Percentiles rank a stretch among this genome's conserved stretches.
Evolutionary conservation across 257 asterid species (phyloP).

Genomic region (Gentiana dahurica): DNA sequence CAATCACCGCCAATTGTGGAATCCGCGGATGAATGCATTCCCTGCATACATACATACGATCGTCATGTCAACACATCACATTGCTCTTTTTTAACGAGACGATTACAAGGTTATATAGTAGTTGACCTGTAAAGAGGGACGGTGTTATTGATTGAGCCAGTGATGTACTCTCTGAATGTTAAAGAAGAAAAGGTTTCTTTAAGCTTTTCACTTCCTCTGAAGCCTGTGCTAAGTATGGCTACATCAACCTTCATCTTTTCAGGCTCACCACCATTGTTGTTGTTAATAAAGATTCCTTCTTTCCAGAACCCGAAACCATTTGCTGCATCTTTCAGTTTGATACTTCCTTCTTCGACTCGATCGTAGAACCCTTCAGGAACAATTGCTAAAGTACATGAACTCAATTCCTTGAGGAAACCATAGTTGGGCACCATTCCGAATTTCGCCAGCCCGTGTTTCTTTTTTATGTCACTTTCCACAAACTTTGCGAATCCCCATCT

Average conservation of each 20-base stretch:
- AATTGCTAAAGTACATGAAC: slow-evolving; percentile 27
- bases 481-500: slow-evolving; percentile 48
- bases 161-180: slow-evolving; percentile 20
- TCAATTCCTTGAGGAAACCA: slow-evolving; percentile 22
- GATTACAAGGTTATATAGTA: too few relatives aligned
- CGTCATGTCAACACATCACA: too few relatives aligned
- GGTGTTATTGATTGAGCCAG: slow-evolving; percentile 21
- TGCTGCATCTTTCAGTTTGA: slow-evolving; percentile 25
- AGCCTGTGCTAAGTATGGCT: slow-evolving; percentile 53
- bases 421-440: slow-evolving; percentile 41
- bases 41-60: slow-evolving; percentile 17
- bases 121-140: slow-evolving; percentile 44
- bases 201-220: slow-evolving; percentile 49
- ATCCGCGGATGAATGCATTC: slow-evolving; percentile 61
- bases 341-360: slow-evolving; percentile 47
- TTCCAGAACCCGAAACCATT: slow-evolving; percentile 17
- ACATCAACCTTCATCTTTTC: slow-evolving; percentile 31
- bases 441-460: slow-evolving; percentile 38
- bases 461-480: slow-evolving; percentile 33
- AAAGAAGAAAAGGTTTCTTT: slow-evolving; percentile 2
- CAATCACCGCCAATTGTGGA: slow-evolving; percentile 57
- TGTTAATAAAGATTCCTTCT: slow-evolving; percentile 39
- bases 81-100: too few relatives aligned
- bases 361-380: slow-evolving; percentile 34
- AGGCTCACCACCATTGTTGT: slow-evolving; percentile 21